A percentile compares a stretch with the other conserved stretches of the same genome.
phyloP scores from a whole-genome alignment of 2,329 filamentous ascomycete species.

The Xylariaceae sp. region DNA sequence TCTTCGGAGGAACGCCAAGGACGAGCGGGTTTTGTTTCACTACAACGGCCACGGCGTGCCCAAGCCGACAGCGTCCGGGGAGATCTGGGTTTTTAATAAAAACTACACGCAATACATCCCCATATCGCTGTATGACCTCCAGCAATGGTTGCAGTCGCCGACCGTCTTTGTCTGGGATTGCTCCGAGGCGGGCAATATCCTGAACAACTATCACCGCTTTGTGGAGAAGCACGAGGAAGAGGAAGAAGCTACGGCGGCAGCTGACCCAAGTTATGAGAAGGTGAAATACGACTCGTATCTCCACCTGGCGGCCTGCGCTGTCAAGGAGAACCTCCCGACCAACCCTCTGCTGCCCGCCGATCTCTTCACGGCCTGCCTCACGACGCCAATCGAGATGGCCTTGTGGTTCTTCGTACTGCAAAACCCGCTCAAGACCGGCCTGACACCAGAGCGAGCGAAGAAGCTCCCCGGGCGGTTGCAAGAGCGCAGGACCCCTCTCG shows the following conservation, averaged over 20 bases:
- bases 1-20: constrained; percentile 84
- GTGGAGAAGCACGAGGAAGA: constrained; percentile 92
- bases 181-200: constrained; percentile 91
- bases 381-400: constrained; percentile 96
- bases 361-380: constrained; percentile 91
- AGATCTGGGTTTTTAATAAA: constrained; percentile 99
- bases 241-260: constrained; percentile 67
- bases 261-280: constrained; percentile 79
- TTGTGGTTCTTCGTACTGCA: constrained; percentile 94
- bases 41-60: constrained; percentile 98
- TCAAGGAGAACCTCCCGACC: constrained; percentile 88
- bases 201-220: constrained; percentile 90
- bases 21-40: constrained; percentile 93
- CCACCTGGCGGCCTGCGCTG: constrained; percentile 83
- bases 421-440: constrained; percentile 65
- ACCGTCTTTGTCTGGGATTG: constrained; percentile 98
- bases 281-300: constrained; percentile 67
- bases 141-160: constrained; percentile 91
- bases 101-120: constrained; percentile 99
- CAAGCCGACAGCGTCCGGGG: constrained; percentile 88
- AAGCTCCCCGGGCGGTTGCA: constrained; percentile 87
- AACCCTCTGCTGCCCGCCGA: constrained; percentile 91
- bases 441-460: constrained; percentile 77
- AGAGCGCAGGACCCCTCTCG: constrained; percentile 86
- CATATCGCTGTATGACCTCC: constrained; percentile 88